Conservation (phyloP, 176 grass and related monocot species). For the Tillandsia fasciculata region DNA sequence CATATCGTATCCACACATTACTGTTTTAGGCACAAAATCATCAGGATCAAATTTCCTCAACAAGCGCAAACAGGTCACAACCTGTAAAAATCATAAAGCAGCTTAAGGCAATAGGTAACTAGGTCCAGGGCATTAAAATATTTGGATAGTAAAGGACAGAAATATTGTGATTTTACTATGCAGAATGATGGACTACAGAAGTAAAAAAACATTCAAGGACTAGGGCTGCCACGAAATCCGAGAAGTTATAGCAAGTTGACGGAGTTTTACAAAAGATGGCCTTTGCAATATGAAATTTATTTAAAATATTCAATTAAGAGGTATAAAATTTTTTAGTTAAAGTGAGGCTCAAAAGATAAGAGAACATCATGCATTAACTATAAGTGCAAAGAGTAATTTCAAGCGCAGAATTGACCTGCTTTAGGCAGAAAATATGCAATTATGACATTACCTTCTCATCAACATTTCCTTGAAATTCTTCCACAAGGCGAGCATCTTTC, state of each 20-base stretch:
- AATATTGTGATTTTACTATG: neutral
- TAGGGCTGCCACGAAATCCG: neutral
- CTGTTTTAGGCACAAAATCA: conserved; percentile 69
- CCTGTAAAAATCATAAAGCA: conserved; percentile 34
- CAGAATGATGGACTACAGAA: neutral
- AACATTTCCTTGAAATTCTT: conserved; percentile 65
- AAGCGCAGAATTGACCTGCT: no score
- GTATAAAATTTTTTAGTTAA: no score
- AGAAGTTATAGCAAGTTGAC: no score
- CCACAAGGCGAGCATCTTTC: conserved; percentile 64
- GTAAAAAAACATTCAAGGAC: neutral
- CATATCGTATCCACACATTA: conserved; percentile 25
- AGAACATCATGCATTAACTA: neutral
- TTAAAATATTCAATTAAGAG: no score
- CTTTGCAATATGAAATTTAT: no score
- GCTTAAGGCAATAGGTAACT: neutral
- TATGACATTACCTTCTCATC: conserved; percentile 46
- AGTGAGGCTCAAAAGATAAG: neutral
- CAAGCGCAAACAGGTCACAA: conserved; percentile 64
- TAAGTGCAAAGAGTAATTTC: no score
- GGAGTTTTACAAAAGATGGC: no score
- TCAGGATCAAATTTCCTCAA: conserved; percentile 71
- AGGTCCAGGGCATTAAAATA: neutral
- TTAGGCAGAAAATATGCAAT: conserved; percentile 6
- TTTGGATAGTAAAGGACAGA: neutral